Evolutionary conservation across 108 stramenopile species (phyloP).

Genomic region (Chaetoceros muelleri): DNA sequence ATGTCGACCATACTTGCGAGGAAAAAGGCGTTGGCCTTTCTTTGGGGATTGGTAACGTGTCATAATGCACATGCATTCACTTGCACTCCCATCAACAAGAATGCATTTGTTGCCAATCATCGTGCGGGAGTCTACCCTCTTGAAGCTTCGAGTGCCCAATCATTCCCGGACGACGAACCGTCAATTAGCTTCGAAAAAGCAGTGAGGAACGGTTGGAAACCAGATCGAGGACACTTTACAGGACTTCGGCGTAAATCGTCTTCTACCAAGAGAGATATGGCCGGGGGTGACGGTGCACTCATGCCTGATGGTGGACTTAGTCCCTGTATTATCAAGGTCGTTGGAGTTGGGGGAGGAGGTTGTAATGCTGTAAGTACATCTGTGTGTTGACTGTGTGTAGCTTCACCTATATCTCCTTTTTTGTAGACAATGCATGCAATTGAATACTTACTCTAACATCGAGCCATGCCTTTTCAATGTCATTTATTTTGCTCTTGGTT

Average conservation of each 20-base stretch:
- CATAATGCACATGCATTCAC: too few species aligned
- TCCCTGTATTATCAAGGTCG: slow-evolving; percentile 36
- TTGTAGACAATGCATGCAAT: background rate
- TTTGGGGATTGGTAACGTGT: too few species aligned
- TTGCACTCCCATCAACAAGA: too few species aligned
- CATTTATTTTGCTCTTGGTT: slow-evolving; percentile 2
- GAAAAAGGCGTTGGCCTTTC: too few species aligned
- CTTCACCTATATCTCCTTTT: too few species aligned
- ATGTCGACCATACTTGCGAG: too few species aligned
- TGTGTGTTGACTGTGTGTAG: too few species aligned
- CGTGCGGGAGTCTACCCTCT: too few species aligned
- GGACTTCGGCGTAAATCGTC: background rate
- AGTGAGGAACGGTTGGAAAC: background rate
- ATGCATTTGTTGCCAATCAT: too few species aligned
- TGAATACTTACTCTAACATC: too few species aligned
- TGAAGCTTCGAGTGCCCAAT: too few species aligned
- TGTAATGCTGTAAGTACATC: slow-evolving; percentile 33
- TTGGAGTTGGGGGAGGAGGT: slow-evolving; percentile 64
- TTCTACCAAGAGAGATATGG: background rate
- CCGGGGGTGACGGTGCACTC: slow-evolving; percentile 8
- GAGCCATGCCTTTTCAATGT: background rate
- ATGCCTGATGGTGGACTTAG: slow-evolving; percentile 62
- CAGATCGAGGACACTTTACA: background rate
- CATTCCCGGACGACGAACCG: too few species aligned
- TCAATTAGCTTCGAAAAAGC: background rate